Evolutionary conservation across 129 eudicot genomes (phyloP).

Genomic region (Centella asiatica): DNA sequence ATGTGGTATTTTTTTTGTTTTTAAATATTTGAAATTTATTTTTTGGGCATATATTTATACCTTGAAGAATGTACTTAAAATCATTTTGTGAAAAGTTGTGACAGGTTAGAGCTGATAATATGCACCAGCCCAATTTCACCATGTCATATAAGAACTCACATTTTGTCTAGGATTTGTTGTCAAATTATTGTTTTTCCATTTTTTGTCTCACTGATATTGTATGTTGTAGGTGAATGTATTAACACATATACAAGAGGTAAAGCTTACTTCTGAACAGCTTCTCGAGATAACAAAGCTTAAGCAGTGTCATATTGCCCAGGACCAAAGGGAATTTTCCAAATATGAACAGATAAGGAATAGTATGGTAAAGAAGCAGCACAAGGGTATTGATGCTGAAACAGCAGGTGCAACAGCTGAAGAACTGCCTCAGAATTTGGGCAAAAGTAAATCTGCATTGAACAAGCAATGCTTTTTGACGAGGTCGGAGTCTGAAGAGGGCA

Average conservation of each 20-base stretch:
- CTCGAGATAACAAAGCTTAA: neutral
- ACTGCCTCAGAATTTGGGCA: too few species aligned
- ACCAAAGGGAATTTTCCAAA: neutral
- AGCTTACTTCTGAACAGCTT: neutral
- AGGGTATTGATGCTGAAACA: too few species aligned
- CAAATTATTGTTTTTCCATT: neutral
- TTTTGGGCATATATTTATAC: neutral
- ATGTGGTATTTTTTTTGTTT: too few species aligned
- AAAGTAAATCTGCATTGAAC: too few species aligned
- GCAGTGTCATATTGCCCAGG: neutral
- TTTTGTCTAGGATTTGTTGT: neutral
- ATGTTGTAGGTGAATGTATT: slow-evolving; percentile 3
- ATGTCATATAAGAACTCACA: neutral
- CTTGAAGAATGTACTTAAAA: neutral
- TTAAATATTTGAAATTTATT: too few species aligned
- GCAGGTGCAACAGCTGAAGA: too few species aligned
- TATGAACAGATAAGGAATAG: neutral
- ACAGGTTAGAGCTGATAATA: neutral
- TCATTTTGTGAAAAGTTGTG: neutral
- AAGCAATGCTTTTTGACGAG: too few species aligned
- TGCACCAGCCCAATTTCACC: neutral
- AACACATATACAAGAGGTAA: neutral
- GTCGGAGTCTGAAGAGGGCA: too few species aligned
- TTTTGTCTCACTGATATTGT: neutral
- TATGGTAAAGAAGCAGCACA: neutral